Evolutionary conservation across 805 yeast genomes (phyloP).

Genomic region (Monosporozyma siamensis): DNA sequence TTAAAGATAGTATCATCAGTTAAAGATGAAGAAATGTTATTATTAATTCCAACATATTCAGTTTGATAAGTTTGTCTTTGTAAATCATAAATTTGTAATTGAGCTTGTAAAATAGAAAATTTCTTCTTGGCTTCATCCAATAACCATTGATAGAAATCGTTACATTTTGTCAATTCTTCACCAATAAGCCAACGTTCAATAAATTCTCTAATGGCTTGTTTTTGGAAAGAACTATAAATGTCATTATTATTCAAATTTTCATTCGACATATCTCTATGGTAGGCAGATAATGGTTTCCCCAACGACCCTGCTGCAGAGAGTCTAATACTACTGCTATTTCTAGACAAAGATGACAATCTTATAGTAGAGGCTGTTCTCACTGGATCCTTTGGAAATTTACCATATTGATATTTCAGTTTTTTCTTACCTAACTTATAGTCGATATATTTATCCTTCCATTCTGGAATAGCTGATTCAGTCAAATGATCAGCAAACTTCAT

Average conservation of each 20-base stretch:
- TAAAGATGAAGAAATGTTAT: no score
- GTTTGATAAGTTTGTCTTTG: constrained; percentile 6
- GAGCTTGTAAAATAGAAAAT: constrained; percentile 19
- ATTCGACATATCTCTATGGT: neutral
- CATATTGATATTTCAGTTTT: constrained; percentile 26
- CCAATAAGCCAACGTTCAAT: constrained; percentile 27
- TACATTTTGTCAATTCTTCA: constrained; percentile 25
- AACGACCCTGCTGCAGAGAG: no score
- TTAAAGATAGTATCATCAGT: no score
- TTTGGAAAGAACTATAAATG: constrained; percentile 7
- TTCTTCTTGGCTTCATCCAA: constrained; percentile 20
- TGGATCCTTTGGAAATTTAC: constrained; percentile 8
- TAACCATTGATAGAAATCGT: constrained; percentile 28
- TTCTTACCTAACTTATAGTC: constrained; percentile 50
- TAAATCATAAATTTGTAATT: constrained; percentile 13
- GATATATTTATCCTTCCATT: constrained; percentile 77
- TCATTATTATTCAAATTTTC: neutral
- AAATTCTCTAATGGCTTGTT: constrained; percentile 19
- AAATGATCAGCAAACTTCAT: constrained; percentile 65
- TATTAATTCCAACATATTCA: neutral
- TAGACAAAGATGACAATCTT: neutral
- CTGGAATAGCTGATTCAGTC: constrained; percentile 64
- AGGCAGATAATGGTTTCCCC: no score
- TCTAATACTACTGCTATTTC: neutral
- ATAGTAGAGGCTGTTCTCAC: neutral